phyloP scores from a whole-genome alignment of 1,284 basidiomycete genomes.

The Leccinum subrobustum region DNA sequence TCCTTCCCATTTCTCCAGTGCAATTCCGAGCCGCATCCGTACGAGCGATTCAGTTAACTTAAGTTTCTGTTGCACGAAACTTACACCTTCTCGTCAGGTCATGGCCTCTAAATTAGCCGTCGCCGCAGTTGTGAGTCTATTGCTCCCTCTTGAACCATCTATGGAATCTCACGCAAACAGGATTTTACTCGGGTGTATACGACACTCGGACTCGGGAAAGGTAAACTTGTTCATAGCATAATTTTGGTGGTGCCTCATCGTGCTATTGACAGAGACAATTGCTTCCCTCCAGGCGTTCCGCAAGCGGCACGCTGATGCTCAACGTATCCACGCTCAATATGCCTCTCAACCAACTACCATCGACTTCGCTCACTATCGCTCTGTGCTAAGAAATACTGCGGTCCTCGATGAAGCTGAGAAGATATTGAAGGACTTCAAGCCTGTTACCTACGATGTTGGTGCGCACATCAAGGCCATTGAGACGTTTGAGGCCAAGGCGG shows the following conservation, averaged over 20 bases:
- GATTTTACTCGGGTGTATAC: conserved; percentile 93
- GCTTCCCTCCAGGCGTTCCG: conserved; percentile 92
- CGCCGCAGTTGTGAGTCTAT: conserved; percentile 67
- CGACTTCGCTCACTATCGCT: conserved; percentile 91
- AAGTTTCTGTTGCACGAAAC: neutral
- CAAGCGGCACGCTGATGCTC: conserved; percentile 90
- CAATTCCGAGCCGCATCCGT: conserved; percentile 15
- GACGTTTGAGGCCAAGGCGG: conserved; percentile 96
- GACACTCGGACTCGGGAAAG: conserved; percentile 90
- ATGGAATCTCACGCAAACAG: conserved; percentile 41
- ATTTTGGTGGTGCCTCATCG: conserved; percentile 4
- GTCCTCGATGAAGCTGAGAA: conserved; percentile 94
- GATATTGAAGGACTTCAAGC: conserved; percentile 88
- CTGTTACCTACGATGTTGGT: conserved; percentile 92
- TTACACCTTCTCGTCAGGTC: conserved; percentile 8
- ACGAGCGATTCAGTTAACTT: conserved; percentile 4
- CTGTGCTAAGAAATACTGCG: conserved; percentile 89
- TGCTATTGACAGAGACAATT: conserved; percentile 71
- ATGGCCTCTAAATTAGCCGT: conserved; percentile 85
- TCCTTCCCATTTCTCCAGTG: conserved; percentile 10
- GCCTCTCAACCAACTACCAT: conserved; percentile 76
- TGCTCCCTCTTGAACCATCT: neutral
- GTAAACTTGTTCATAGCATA: conserved; percentile 41
- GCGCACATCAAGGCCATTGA: conserved; percentile 95
- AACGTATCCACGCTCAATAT: conserved; percentile 72